These are phyloP conservation scores for Avicennia marina DNA, from an alignment of 257 asterid genomes.

Conservation along the genomic window DNA sequence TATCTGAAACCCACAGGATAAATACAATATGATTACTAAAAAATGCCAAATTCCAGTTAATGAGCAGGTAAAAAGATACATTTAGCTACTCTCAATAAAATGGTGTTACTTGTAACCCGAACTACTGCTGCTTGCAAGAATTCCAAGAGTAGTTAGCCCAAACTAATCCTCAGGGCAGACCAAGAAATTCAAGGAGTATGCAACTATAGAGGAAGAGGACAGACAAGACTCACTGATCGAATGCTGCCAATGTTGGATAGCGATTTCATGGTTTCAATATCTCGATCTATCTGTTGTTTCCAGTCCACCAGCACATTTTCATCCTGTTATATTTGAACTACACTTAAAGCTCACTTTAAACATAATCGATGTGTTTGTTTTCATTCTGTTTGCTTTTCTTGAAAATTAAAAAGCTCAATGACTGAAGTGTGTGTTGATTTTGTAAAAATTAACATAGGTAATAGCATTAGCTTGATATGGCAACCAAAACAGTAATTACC, in stretches of 20 bases:
- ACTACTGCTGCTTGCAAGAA: background rate
- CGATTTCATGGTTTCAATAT: conserved; percentile 72
- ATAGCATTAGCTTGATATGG: conserved; percentile 3
- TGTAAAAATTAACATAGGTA: too few species aligned
- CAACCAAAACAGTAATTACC: conserved; percentile 37
- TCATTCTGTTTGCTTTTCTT: too few species aligned
- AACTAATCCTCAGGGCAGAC: background rate
- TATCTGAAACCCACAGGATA: too few species aligned
- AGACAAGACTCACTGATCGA: conserved; percentile 50
- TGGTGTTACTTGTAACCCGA: background rate
- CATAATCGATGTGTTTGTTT: too few species aligned
- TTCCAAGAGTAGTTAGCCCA: background rate
- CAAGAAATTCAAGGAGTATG: background rate
- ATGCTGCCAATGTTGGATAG: conserved; percentile 66
- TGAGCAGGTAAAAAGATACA: too few species aligned
- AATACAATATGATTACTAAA: too few species aligned
- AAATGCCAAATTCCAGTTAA: too few species aligned
- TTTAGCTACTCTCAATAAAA: too few species aligned
- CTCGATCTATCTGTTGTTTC: conserved; percentile 79
- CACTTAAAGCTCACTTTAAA: background rate
- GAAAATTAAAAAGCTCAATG: too few species aligned
- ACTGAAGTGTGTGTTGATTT: too few species aligned
- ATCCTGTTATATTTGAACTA: conserved; percentile 48
- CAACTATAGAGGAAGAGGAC: background rate
- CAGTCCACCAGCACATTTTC: conserved; percentile 61